Base-by-base conservation (phyloP, 352 stramenopile genomes). In the Aphanomyces euteiches region DNA sequence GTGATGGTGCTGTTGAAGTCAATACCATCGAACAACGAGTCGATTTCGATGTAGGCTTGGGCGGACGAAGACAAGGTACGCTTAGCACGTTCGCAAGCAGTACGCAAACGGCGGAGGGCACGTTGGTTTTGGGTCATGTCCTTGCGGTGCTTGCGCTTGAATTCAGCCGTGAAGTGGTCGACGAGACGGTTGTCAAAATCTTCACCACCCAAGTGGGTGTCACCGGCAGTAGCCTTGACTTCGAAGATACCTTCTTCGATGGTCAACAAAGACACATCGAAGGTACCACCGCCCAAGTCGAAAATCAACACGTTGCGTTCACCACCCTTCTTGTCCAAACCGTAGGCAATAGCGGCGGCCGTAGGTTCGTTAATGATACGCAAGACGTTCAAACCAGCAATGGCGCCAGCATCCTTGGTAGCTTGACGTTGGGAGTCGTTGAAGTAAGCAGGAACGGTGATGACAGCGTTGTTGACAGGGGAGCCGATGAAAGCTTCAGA, bases 331-430 rank as follows among this genome's bases (percentile, higher is more conserved):
- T 96, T 93, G 74, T 98, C 90, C 36, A 97, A 74, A 63, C 90
- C 88, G 75, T 98, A 77, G 47, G 74, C 74, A 74, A 98, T 98
- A 72, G 96, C 94, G 21, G 95, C 95, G 19, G 95, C 95, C 17
- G 95, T 98, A 12, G 95, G 95, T 77, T 98, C 94, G 79, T 98
- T 98, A 74, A 98, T 98, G 69, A 98, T 98, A 75, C 93, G 90
- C 58, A 97, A 70, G 17, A 98, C 93, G 65, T 97, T 98, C 36
- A 98, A 72, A 4, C 94, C 93, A 39, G 93, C 79, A 74, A 98
- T 98, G n/a, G 73, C 78, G 10, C 90, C 91, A 13, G 93, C 93
- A 63, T 97, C 89, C 60, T 98, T 98, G 53, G 95, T 98, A 12
- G 95, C 94, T 69, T 98, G 90, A 34, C 95, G 87, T 77, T 98